These are phyloP conservation scores for Santalum album DNA, from an alignment of 164 flowering plant genomes.

Conservation along the genomic window DNA sequence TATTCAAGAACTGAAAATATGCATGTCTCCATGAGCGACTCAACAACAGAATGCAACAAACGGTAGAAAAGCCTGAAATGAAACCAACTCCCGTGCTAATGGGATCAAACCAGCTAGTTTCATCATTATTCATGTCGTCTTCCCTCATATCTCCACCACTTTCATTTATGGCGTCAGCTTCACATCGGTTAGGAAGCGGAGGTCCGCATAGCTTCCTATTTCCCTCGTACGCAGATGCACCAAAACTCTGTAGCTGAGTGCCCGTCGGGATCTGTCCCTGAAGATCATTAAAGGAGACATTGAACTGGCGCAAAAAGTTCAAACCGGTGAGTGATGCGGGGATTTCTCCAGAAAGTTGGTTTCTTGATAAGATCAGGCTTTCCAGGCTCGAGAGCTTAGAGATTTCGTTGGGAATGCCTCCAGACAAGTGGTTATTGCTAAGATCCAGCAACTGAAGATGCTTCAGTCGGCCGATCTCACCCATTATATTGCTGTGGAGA, in stretches of 20 bases:
- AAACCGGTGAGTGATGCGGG: conserved; percentile 12
- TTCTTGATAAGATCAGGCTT: conserved; percentile 17
- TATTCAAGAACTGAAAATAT: conserved; percentile 11
- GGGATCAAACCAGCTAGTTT: conserved; percentile 11
- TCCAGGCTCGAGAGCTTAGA: conserved; percentile 2
- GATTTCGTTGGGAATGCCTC: conserved; percentile 16
- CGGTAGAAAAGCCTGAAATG: conserved; percentile 18
- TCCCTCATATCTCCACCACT: neutral
- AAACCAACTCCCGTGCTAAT: conserved; percentile 16
- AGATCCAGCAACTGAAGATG: conserved; percentile 11
- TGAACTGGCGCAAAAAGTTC: neutral
- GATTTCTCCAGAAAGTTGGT: conserved; percentile 19
- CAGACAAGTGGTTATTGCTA: conserved; percentile 15
- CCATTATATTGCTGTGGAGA: neutral
- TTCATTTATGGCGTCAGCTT: neutral
- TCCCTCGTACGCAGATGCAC: conserved; percentile 16
- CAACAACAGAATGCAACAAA: conserved; percentile 13
- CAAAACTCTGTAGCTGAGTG: conserved; percentile 23
- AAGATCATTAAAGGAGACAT: conserved; percentile 13
- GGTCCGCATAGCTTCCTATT: conserved; percentile 26
- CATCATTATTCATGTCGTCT: neutral
- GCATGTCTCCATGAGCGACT: conserved; percentile 14
- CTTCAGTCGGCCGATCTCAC: neutral
- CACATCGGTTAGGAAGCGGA: conserved; percentile 17
- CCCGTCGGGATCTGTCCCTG: conserved; percentile 23